A percentile compares a stretch with the other conserved stretches of the same genome.
phyloP scores from a whole-genome alignment of 164 flowering plant species.

The Annona squamosa region DNA sequence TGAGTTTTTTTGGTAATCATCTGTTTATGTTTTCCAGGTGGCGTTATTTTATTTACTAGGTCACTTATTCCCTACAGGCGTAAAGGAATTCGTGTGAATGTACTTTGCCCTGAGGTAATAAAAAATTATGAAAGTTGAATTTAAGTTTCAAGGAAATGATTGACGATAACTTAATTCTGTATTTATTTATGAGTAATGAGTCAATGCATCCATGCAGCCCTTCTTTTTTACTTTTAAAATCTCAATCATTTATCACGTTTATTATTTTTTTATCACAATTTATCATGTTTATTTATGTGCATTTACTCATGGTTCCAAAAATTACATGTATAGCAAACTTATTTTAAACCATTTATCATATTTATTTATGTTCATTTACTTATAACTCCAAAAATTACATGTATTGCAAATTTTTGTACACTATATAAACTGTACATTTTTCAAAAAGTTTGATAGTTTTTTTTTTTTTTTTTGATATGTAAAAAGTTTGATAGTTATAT shows the following conservation, averaged over 20 bases:
- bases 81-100: slow-evolving; percentile 80
- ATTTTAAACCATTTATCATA: too few species aligned
- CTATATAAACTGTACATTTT: too few species aligned
- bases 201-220: background rate
- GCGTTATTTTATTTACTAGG: slow-evolving; percentile 84
- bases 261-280: background rate
- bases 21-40: slow-evolving; percentile 41
- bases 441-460: too few species aligned
- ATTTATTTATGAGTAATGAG: background rate
- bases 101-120: slow-evolving; percentile 92
- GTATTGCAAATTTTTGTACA: too few species aligned
- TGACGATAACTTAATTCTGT: background rate
- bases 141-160: background rate
- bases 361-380: too few species aligned
- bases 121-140: background rate
- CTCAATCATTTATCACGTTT: background rate
- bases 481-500: too few species aligned
- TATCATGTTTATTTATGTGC: too few species aligned
- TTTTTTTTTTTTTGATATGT: too few species aligned
- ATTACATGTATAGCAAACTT: too few species aligned
- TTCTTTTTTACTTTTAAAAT: background rate
- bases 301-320: too few species aligned
- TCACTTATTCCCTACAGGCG: slow-evolving; percentile 65
- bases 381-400: too few species aligned
- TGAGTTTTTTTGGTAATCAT: slow-evolving; percentile 1